These are phyloP conservation scores for Aschersonia sp. DNA, from an alignment of 2,329 filamentous ascomycete genomes.

Conservation along the genomic window DNA sequence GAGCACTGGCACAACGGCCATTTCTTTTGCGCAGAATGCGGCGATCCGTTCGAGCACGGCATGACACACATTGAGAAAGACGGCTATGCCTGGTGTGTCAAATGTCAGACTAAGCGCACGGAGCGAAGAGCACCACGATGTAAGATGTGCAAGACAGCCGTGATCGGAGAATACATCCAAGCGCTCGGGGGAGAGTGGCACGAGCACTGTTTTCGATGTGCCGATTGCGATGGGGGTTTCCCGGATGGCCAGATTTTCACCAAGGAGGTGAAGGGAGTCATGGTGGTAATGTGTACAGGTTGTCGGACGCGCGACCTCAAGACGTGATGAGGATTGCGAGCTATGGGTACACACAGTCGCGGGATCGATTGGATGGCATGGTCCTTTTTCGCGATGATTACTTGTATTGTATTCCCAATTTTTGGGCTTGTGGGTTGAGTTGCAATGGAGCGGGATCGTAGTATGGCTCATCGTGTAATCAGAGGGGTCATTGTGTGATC, in stretches of 20 bases:
- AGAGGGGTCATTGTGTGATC: too few relatives aligned
- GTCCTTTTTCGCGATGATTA: too few relatives aligned
- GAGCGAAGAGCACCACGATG: conserved; percentile 83
- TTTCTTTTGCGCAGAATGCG: conserved; percentile 98
- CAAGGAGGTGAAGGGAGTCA: conserved; percentile 32
- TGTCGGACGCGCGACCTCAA: conserved; percentile 49
- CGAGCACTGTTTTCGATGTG: conserved; percentile 77
- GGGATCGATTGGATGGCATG: too few relatives aligned
- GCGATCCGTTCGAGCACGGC: conserved; percentile 72
- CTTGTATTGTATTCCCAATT: too few relatives aligned
- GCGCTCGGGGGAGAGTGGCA: conserved; percentile 92
- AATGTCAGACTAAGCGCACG: conserved; percentile 82
- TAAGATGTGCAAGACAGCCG: conserved; percentile 65
- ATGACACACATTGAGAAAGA: conserved; percentile 80
- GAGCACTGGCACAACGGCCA: conserved; percentile 95
- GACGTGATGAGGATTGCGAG: conserved; percentile 14
- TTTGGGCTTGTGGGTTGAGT: too few relatives aligned
- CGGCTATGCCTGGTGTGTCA: conserved; percentile 92
- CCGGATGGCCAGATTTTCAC: conserved; percentile 53
- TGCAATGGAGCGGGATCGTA: too few relatives aligned
- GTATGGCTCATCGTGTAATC: too few relatives aligned
- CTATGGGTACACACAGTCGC: too few relatives aligned
- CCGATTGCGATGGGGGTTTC: conserved; percentile 42
- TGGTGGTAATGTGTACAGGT: conserved; percentile 42
- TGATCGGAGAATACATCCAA: conserved; percentile 79